These are phyloP conservation scores for Aspergillus conjunctus DNA, from an alignment of 495 filamentous ascomycete genomes.

Conservation along the genomic window DNA sequence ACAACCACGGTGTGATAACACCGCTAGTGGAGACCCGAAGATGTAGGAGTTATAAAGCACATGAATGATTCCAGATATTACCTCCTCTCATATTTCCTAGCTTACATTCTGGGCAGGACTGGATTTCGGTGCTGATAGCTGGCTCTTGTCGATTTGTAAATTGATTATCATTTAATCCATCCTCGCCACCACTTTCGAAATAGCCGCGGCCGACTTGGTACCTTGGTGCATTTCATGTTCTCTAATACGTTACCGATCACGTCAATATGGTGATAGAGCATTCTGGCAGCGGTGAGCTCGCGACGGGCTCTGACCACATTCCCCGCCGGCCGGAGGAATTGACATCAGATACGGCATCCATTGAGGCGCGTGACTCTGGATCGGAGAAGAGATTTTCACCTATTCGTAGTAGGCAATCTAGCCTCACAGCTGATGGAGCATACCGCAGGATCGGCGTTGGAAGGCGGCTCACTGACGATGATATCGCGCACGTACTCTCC, in stretches of 20 bases:
- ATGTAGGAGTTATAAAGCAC: too few species aligned
- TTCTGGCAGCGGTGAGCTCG: neutral
- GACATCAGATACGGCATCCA: slow-evolving; percentile 4
- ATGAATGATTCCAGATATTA: too few species aligned
- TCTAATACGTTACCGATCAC: too few species aligned
- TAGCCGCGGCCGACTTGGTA: too few species aligned
- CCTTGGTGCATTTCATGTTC: neutral
- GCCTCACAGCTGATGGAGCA: neutral
- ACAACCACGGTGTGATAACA: neutral
- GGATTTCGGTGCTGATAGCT: too few species aligned
- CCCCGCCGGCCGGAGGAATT: slow-evolving; percentile 1
- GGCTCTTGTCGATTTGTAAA: too few species aligned
- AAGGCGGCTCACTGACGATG: slow-evolving; percentile 45
- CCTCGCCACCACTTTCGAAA: too few species aligned
- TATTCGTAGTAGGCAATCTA: slow-evolving; percentile 11
- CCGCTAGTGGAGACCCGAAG: too few species aligned
- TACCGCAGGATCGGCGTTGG: slow-evolving; percentile 6
- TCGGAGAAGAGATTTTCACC: slow-evolving; percentile 9
- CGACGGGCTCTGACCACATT: slow-evolving; percentile 8
- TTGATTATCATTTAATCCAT: too few species aligned
- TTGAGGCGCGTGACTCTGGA: slow-evolving; percentile 1
- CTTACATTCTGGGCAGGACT: too few species aligned
- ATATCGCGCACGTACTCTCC: slow-evolving; percentile 53
- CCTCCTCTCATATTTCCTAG: too few species aligned
- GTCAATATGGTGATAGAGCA: neutral